Conservation (phyloP, 2,329 filamentous ascomycete genomes). For the Neonectria sp. region DNA sequence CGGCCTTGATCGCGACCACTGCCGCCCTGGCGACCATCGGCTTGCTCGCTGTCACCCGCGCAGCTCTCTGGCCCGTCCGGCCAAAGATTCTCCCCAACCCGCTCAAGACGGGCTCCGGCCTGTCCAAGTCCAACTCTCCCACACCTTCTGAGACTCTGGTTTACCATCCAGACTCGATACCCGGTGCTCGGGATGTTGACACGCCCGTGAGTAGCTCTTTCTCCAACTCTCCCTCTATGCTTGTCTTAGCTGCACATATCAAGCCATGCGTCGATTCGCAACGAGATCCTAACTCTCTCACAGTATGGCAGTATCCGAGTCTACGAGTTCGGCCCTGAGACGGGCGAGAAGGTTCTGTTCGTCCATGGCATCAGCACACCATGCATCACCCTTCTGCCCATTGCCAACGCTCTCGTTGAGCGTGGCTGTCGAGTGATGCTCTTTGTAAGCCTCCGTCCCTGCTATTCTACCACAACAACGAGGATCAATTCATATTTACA, state of each 20-base stretch:
- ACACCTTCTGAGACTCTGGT: constrained; percentile 52
- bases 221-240: not conserved
- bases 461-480: constrained; percentile 24
- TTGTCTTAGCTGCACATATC: constrained; percentile 2
- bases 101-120: constrained; percentile 57
- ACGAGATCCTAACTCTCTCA: not conserved
- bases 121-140: constrained; percentile 55
- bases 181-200: constrained; percentile 79
- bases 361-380: constrained; percentile 90
- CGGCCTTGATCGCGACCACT: constrained; percentile 55
- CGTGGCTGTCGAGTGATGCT: constrained; percentile 85
- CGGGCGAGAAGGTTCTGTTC: constrained; percentile 81
- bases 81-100: constrained; percentile 61
- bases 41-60: constrained; percentile 53
- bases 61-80: constrained; percentile 58
- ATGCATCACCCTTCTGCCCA: constrained; percentile 77
- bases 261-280: not conserved
- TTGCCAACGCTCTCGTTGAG: constrained; percentile 77
- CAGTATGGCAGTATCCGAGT: constrained; percentile 81
- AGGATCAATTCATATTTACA: constrained; percentile 20
- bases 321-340: constrained; percentile 85
- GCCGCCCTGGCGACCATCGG: constrained; percentile 60
- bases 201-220: constrained; percentile 68
- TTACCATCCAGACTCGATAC: constrained; percentile 79
- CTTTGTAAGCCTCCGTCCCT: constrained; percentile 65